Conservation (phyloP, 805 yeast species). For the Allodekkera sacchari region DNA sequence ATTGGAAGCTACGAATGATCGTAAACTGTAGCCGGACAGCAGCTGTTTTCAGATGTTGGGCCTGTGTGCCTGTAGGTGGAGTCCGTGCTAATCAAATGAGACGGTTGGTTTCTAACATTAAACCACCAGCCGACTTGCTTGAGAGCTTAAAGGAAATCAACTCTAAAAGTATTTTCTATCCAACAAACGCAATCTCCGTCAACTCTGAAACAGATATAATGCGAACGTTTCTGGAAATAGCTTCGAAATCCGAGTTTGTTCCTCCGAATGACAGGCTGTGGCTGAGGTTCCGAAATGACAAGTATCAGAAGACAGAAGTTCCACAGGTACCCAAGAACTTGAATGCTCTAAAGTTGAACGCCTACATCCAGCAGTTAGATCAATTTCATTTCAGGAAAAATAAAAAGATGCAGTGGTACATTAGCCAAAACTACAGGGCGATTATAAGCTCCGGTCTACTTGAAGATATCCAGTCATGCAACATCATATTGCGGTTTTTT, state of each 20-base stretch:
- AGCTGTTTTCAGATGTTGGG: no score
- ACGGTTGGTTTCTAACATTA: no score
- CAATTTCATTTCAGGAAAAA: slow-evolving; percentile 2
- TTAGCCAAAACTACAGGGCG: slow-evolving; percentile 5
- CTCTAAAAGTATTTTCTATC: slow-evolving; percentile 5
- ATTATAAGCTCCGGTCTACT: slow-evolving; percentile 9
- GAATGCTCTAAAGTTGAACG: slow-evolving; percentile 1
- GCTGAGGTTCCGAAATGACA: neutral
- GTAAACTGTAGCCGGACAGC: no score
- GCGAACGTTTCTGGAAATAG: slow-evolving; percentile 5
- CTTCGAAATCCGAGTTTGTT: slow-evolving; percentile 2
- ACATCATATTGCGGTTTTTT: slow-evolving; percentile 11
- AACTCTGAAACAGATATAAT: slow-evolving; percentile 11
- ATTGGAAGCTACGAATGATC: no score
- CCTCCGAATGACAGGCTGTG: slow-evolving; percentile 1
- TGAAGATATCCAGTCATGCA: slow-evolving; percentile 8
- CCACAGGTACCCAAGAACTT: slow-evolving; percentile 5
- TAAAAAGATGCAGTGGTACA: slow-evolving; percentile 4
- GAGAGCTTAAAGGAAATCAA: neutral
- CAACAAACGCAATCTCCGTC: slow-evolving; percentile 3
- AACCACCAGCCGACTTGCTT: no score
- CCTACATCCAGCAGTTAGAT: slow-evolving; percentile 6
- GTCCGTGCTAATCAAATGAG: no score
- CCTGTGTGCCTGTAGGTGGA: no score
- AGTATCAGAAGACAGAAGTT: slow-evolving; percentile 1